Percentiles rank a stretch among this genome's conserved stretches.
These are phyloP conservation scores for Coemansia sp. DNA, from an alignment of 192 early-diverging fungal species.

Conservation along the genomic window DNA sequence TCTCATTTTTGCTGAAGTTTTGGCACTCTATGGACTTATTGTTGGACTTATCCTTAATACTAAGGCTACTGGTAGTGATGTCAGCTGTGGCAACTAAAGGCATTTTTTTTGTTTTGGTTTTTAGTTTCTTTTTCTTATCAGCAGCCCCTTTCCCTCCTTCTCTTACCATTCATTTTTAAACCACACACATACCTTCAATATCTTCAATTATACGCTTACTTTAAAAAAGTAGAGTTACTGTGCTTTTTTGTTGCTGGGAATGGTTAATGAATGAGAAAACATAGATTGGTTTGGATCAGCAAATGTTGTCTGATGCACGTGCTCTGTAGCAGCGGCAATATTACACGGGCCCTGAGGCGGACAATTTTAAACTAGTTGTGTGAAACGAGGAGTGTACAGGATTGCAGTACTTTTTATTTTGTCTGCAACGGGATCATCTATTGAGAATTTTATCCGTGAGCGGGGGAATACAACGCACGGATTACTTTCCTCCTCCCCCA, in stretches of 20 bases:
- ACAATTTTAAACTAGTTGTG: background rate
- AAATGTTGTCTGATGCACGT: background rate
- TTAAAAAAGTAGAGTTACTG: too few species aligned
- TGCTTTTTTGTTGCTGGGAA: background rate
- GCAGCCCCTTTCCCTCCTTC: background rate
- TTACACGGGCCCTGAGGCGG: background rate
- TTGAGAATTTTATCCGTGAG: too few species aligned
- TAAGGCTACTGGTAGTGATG: constrained; percentile 59
- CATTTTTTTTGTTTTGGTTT: background rate
- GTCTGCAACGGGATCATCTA: too few species aligned
- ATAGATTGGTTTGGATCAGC: background rate
- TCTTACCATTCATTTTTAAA: background rate
- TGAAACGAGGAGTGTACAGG: too few species aligned
- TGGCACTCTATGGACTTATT: constrained; percentile 84
- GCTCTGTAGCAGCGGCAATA: background rate
- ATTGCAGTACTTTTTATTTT: too few species aligned
- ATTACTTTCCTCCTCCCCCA: too few species aligned
- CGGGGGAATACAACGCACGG: too few species aligned
- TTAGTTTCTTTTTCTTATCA: background rate
- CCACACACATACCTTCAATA: background rate
- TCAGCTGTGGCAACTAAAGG: constrained; percentile 49
- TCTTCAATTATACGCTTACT: background rate
- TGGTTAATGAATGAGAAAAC: too few species aligned
- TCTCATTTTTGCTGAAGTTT: constrained; percentile 86
- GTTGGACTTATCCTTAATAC: constrained; percentile 85